These are phyloP conservation scores for Phellinidium pouzarii DNA, from an alignment of 1,284 basidiomycete species.

Conservation along the genomic window DNA sequence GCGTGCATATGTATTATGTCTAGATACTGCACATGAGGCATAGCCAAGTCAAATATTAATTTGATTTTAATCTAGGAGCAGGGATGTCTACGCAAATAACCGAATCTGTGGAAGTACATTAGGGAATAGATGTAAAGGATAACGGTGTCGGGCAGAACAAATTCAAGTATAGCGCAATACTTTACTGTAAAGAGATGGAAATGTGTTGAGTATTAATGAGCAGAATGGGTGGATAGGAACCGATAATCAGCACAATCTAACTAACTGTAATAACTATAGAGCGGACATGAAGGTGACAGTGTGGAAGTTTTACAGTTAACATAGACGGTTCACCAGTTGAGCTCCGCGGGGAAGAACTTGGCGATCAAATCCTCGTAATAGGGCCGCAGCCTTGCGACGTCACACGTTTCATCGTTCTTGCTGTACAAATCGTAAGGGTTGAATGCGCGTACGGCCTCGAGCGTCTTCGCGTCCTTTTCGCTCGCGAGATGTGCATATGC, in stretches of 20 bases:
- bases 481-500: slow-evolving; percentile 77
- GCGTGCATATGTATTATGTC: no score
- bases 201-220: no score
- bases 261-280: neutral
- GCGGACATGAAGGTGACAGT: neutral
- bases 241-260: neutral
- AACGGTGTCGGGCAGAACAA: no score
- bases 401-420: slow-evolving; percentile 72
- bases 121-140: no score
- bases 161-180: no score
- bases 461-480: slow-evolving; percentile 53
- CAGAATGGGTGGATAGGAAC: no score
- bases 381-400: slow-evolving; percentile 59
- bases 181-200: no score
- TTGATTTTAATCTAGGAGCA: no score
- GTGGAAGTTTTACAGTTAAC: neutral
- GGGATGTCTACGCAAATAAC: no score
- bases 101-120: no score
- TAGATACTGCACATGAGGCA: no score
- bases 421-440: slow-evolving; percentile 91
- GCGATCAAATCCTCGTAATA: slow-evolving; percentile 80
- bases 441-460: slow-evolving; percentile 70
- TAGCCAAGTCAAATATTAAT: no score
- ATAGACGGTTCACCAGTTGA: slow-evolving; percentile 57
- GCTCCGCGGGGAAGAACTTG: slow-evolving; percentile 76